Evolutionary conservation across 2,329 filamentous ascomycete genomes (phyloP), one percentile per base, ranked within the genome.

Genomic region (Leptosphaerulina australis): DNA sequence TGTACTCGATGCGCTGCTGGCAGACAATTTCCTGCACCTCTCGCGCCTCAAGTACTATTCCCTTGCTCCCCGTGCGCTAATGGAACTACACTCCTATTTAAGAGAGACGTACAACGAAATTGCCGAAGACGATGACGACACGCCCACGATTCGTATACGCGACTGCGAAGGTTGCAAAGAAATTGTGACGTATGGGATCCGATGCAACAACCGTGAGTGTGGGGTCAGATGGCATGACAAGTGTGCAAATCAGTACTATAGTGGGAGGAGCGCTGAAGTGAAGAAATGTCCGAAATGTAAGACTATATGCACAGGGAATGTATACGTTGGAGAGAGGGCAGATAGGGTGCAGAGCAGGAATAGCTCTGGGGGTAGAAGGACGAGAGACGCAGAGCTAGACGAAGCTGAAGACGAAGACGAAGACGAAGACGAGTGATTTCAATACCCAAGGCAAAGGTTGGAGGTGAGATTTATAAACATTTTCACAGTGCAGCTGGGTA

Each of bases 131-230:
- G 84, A 83, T 8, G 84, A 84, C 25, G 68, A 76, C 0, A 75
- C 74, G 1, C 72, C 67, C 0, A 50, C 51, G 9, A 55, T 90
- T 67, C 84, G 85, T 55, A 88, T 99, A 69, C 96, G 94, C 75
- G 84, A 86, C 56, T 99, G 94, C 70, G 83, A 88, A 66, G 91
- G 90, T 0, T 99, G 94, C 73, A 88, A 85, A 71, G 91, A 96
- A 58, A 88, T 97, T 55, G 84, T 97, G 30, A 99, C 93, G 0
- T 77, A 88, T 57, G 82, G 69, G 1, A 46, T 68, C 3, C 50
- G 69, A 29, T 71, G 69, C 33, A 58, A 61, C 14, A 60, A 69
- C 12, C 45, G 52, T 34, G 61, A 64, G 14, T 71, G 69, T 39
- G 62, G 60, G 1, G 59, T 66, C 26, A 34, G 69, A 15, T 70